Evolutionary conservation across 2,329 filamentous ascomycete species (phyloP), one percentile per base, ranked within the genome.

Genomic region (Pyricularia grisea): DNA sequence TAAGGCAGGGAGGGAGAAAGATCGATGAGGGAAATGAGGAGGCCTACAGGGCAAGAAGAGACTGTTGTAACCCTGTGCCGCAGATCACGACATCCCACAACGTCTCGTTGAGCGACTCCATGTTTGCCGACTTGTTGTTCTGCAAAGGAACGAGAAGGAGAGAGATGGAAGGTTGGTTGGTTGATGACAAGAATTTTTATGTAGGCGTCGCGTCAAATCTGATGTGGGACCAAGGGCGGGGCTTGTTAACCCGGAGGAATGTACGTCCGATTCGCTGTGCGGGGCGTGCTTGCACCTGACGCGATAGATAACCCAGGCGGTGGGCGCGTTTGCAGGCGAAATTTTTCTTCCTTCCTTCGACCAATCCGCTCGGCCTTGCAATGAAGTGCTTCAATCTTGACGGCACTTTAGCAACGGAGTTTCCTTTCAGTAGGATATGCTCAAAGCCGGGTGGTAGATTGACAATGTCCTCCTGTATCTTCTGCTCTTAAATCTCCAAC

Each of bases 1-100:
- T 76, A 76, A 75, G 74, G 50, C 66, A 11, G 67, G 25, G 17
- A 11, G 67, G 25, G 17, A 31, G 33, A 42, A 12, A 42, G 3
- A 17, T 58, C 10, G 4, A 55, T 23, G 17, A 25, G 66, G 28
- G 64, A 36, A 66, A 31, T 65, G 25, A 67, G 60, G 72, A 74
- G 76, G 76, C 85, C 85, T 83, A 94, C 91, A 93, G 83, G 78
- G 91, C 91, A 77, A 94, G 85, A 74, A 94, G 86, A 72, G 91
- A 93, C 82, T 94, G 90, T 77, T 90, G 85, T 76, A 94, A 82
- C 74, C 91, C 91, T 73, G 92, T 94, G 76, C 92, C 91, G 76
- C 87, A 88, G 79, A 94, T 92, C 74, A 92, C 84, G 75, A 91
- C 88, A 83, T 94, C 91, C 91, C 91, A 94, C 71, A 85, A 81